Evolutionary conservation across 352 stramenopile genomes (phyloP), one percentile per base, ranked within the genome.

Genomic region (Thalassiosira gravida): DNA sequence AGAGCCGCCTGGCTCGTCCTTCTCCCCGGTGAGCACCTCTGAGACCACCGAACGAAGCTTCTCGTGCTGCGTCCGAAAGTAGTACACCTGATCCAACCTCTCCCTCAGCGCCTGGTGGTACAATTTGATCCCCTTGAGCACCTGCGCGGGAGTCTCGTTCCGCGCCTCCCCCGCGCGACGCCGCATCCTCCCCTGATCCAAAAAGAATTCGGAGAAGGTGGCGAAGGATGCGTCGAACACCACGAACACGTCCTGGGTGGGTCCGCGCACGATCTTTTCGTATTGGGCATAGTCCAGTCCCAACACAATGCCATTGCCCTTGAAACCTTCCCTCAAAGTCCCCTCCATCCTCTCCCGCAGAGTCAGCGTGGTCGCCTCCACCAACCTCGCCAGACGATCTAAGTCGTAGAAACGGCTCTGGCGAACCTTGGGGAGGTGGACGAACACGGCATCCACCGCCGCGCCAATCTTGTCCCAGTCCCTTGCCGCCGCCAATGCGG

Each of bases 161-260:
- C 47, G 24, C 29, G 49, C 52, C 24, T 57, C 47, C 5, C 67
- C 65, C 7, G 65, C 70, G 24, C 88, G 67, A 30, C 82, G 75
- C 8, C 83, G 67, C 53, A 85, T 80, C 9, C 86, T 66, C 20
- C 86, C 85, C 49, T 90, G 81, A 25, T 92, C 85, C 20, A 92
- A 35, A 39, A 92, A 87, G 63, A 93, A 93, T 32, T 91, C 86
- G 22, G 75, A 87, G 58, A 90, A 93, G 29, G 77, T 65, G 11
- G 84, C 62, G 49, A 71, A 92, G 0, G 77, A 74, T 29, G 89
- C 75, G 62, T 92, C 86, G 76, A 92, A 94, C 62, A 88, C 71
- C 0, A 91, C 83, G 73, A 92, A 92, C 0, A 94, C 62, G 74
- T 92, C 86, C 55, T 91, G 80, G 0, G 83, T 89, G 1, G 86